Evolutionary conservation across 164 flowering plant genomes (phyloP).

Genomic region (Macadamia tetraphylla): DNA sequence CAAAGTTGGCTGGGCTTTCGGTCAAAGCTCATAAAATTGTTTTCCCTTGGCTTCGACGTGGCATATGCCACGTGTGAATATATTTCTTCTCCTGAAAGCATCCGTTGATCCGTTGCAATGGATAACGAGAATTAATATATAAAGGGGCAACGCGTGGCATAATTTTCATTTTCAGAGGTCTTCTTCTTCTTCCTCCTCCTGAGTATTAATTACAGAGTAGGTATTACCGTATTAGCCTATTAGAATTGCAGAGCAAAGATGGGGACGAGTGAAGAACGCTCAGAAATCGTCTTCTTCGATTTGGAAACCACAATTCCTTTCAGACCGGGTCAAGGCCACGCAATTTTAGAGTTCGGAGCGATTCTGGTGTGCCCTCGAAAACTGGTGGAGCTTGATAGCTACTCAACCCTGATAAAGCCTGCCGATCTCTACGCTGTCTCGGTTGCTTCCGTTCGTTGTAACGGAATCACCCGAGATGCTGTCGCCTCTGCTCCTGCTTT

Average conservation of each 20-base stretch:
- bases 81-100: too few species aligned
- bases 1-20: too few species aligned
- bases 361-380: slow-evolving; percentile 84
- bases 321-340: slow-evolving; percentile 47
- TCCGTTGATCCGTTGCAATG: too few species aligned
- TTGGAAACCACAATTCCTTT: slow-evolving; percentile 73
- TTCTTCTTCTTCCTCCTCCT: too few species aligned
- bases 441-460: slow-evolving; percentile 52
- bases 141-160: too few species aligned
- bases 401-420: slow-evolving; percentile 74
- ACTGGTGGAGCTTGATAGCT: slow-evolving; percentile 61
- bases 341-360: slow-evolving; percentile 80
- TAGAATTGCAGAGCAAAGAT: slow-evolving; percentile 2
- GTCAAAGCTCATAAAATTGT: too few species aligned
- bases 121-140: too few species aligned
- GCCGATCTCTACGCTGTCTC: slow-evolving; percentile 45
- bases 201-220: too few species aligned
- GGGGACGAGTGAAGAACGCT: slow-evolving; percentile 28
- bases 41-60: too few species aligned
- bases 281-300: slow-evolving; percentile 81
- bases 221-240: too few species aligned
- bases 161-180: too few species aligned
- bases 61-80: too few species aligned
- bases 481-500: slow-evolving; percentile 68
- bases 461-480: slow-evolving; percentile 70